Conservation (phyloP, 805 yeast genomes). For the Groenewaldozyma tartarivorans region DNA sequence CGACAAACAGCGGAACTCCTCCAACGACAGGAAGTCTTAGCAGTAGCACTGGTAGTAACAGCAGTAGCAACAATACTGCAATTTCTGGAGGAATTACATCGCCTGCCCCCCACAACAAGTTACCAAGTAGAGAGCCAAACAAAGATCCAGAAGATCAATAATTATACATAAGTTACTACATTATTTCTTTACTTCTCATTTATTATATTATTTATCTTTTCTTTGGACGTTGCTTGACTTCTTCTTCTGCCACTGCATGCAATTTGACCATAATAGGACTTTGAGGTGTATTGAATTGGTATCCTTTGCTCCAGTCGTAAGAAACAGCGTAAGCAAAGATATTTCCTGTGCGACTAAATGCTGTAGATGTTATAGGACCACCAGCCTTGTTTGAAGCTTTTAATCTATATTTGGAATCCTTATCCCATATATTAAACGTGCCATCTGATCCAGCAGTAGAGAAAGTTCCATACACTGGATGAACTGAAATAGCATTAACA, state of each 20-base stretch:
- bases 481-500: slow-evolving; percentile 73
- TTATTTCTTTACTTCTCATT: not conserved
- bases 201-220: slow-evolving; percentile 2
- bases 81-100: too few relatives aligned
- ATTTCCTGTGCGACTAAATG: slow-evolving; percentile 74
- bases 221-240: slow-evolving; percentile 42
- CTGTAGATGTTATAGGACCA: slow-evolving; percentile 60
- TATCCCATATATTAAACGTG: slow-evolving; percentile 90
- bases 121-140: not conserved
- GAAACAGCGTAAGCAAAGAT: slow-evolving; percentile 86
- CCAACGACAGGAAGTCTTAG: too few relatives aligned
- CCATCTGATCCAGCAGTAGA: slow-evolving; percentile 96
- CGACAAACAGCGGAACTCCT: too few relatives aligned
- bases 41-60: too few relatives aligned
- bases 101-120: too few relatives aligned
- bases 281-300: slow-evolving; percentile 64
- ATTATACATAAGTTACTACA: too few relatives aligned
- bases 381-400: slow-evolving; percentile 57
- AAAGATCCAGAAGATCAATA: too few relatives aligned
- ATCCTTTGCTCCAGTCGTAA: slow-evolving; percentile 89
- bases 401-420: slow-evolving; percentile 79
- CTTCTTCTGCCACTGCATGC: slow-evolving; percentile 80
- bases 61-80: too few relatives aligned
- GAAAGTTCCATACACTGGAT: slow-evolving; percentile 84
- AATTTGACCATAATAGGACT: slow-evolving; percentile 68